Conservation (phyloP, 208 protist species). For the Tritrichomonas musculus region DNA sequence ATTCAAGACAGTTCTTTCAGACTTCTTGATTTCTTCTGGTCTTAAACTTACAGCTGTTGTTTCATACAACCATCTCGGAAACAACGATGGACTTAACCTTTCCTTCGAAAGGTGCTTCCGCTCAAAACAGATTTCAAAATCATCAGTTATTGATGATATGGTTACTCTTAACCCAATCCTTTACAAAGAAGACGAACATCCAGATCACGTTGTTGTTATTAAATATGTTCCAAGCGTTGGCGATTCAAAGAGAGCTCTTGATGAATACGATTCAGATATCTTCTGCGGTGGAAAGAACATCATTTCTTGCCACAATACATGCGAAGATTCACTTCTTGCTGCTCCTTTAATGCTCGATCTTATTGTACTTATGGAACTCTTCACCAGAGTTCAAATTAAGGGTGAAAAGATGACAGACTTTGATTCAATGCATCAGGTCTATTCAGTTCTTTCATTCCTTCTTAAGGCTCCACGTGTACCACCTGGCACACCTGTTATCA, state of each 20-base stretch:
- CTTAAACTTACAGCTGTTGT: constrained; percentile 75
- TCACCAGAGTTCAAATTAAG: constrained; percentile 68
- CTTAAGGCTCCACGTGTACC: constrained; percentile 71
- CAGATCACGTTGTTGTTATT: constrained; percentile 92
- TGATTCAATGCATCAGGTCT: not conserved
- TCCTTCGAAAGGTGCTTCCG: constrained; percentile 40
- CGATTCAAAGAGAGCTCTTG: constrained; percentile 92
- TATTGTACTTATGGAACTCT: constrained; percentile 84
- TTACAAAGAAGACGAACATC: constrained; percentile 67
- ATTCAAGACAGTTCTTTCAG: constrained; percentile 93
- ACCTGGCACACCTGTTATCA: constrained; percentile 82
- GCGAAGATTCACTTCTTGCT: constrained; percentile 95
- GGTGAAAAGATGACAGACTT: constrained; percentile 34
- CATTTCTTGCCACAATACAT: constrained; percentile 87
- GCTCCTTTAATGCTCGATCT: constrained; percentile 95
- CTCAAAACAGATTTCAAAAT: constrained; percentile 97
- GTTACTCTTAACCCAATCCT: constrained; percentile 85
- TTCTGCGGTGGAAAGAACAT: constrained; percentile 87
- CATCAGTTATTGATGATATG: constrained; percentile 97
- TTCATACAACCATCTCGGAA: constrained; percentile 94
- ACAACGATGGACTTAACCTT: constrained; percentile 98
- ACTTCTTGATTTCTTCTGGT: constrained; percentile 90
- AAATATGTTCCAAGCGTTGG: constrained; percentile 95
- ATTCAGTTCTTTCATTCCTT: constrained; percentile 25
- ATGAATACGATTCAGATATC: constrained; percentile 94